Evolutionary conservation across 306 rosid species (phyloP), one percentile per base, ranked within the genome.

Genomic region (Trichosanthes truncata): DNA sequence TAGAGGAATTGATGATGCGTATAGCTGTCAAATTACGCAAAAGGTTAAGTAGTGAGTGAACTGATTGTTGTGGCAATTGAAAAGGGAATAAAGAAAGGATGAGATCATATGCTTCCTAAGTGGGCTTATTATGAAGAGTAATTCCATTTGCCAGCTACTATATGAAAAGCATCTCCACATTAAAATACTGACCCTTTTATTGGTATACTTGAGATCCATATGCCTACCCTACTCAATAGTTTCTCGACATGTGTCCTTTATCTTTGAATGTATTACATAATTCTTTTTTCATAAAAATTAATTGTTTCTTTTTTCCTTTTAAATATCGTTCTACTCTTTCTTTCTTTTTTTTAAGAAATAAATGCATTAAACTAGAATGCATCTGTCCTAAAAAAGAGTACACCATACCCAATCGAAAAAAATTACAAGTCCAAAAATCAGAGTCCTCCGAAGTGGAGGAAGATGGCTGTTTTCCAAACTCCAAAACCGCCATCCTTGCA

Each of bases 11-110:
- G 40, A 71, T 45, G 38, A 72, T 72, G 13, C 21, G n/a, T 14
- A 45, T 25, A 45, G 77, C 77, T 72, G 77, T 72, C 21, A 72
- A 71, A 72, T 72, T 72, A 72, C n/a, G 77, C 14, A 72, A 46
- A 72, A 72, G 59, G 59, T 26, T 26, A 45, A 45, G 12, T 45
- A 45, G 12, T 45, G 56, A 7, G 35, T 21, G 53, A 43, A 41
- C 0, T 43, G 33, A 40, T 40, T 40, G 7, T 21, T n/a, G 17
- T 69, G 76, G 76, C 20, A 69, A 41, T 69, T 69, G n/a, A 2
- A 43, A 41, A 68, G 13, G 10, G 76, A 8, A 4, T 40, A 69
- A 69, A 41, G 11, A 41, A 21, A 20, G 76, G 20, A 43, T 21
- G 18, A 12, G n/a, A 71, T n/a, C n/a, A n/a, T 62, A 62, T 43